Base-by-base conservation (phyloP, 2,329 filamentous ascomycete genomes). In the Lachnellula cervina region DNA sequence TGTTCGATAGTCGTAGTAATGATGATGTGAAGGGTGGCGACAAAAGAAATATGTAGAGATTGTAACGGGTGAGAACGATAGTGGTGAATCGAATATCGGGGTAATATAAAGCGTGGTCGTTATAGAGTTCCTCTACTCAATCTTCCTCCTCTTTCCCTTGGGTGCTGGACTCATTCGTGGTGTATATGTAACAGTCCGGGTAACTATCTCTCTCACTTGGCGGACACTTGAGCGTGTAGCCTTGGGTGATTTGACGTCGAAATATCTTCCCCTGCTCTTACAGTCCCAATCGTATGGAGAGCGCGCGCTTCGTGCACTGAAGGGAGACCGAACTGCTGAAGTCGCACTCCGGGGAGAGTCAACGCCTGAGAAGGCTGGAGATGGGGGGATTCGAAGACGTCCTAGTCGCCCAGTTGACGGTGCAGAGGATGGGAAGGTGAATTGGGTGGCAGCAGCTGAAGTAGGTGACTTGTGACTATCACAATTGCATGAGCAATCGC, bases 141-240 rank as follows among this genome's bases (percentile, higher is more conserved):
- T 73, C 77, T 90, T 95, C 76, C 92, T 87, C 75, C 91, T 84
- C 81, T 97, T 97, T 62, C 92, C 92, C 72, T 92, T 92, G 7
- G 91, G 93, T 38, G 92, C 90, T 23, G 92, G 89, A 62, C 91
- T 89, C 76, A 97, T 89, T 62, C 86, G 80, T 59, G 84, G 88
- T 70, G 89, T 96, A 73, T 95, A 96, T 42, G 90, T 96, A 57
- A 96, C 89, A 16, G 91, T 97, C 64, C 91, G 82, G n/a, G 92
- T 97, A 52, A 97, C 89, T 4, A 97, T 90, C 71, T 97, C 91
- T 53, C 90, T 80, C 56, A 97, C 90, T 68, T 87, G 80, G 58
- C 86, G 82, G 55, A 86, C 77, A 64, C 79, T 85, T 34, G 84
- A 84, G 62, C 79, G 80, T 42, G 81, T 76, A 16, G 79, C 69